A percentile compares a stretch with the other conserved stretches of the same genome.
phyloP scores from a whole-genome alignment of 768 basidiomycete genomes.

The Lentinus brumalis region DNA sequence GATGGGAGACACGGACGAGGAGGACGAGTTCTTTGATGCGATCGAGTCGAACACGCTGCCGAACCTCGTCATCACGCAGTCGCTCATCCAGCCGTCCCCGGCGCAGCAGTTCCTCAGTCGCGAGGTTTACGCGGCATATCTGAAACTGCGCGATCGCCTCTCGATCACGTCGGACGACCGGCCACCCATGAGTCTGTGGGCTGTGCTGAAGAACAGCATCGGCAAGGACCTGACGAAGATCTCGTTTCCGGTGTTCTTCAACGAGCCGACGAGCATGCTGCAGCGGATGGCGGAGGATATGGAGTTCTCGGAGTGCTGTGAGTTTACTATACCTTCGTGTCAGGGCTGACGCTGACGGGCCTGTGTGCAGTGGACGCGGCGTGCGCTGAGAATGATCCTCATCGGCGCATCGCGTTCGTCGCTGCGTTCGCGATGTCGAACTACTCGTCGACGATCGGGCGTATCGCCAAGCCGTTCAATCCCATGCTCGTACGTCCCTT shows the following conservation, averaged over 20 bases:
- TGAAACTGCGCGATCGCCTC: slow-evolving; percentile 57
- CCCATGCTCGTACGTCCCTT: slow-evolving; percentile 76
- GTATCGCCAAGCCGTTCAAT: slow-evolving; percentile 97
- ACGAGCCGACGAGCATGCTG: slow-evolving; percentile 94
- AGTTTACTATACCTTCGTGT: slow-evolving; percentile 34
- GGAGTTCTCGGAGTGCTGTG: slow-evolving; percentile 93
- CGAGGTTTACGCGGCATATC: slow-evolving; percentile 68
- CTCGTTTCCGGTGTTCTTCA: slow-evolving; percentile 91
- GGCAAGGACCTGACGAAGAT: slow-evolving; percentile 98
- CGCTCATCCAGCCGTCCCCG: slow-evolving; percentile 48
- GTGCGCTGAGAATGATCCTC: slow-evolving; percentile 70
- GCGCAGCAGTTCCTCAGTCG: slow-evolving; percentile 39
- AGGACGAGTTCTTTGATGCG: slow-evolving; percentile 98
- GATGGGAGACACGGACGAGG: slow-evolving; percentile 64
- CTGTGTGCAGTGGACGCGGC: slow-evolving; percentile 75
- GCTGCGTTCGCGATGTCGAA: slow-evolving; percentile 98
- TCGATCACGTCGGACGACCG: slow-evolving; percentile 73
- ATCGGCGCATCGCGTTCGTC: slow-evolving; percentile 86
- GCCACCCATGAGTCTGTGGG: slow-evolving; percentile 91
- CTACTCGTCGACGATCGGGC: slow-evolving; percentile 93
- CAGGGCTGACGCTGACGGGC: background rate
- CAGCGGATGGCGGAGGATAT: slow-evolving; percentile 98
- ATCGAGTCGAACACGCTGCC: slow-evolving; percentile 83
- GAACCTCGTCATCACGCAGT: slow-evolving; percentile 69
- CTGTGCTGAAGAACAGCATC: slow-evolving; percentile 91